Evolutionary conservation across 371 early-diverging fungal species (phyloP).

Genomic region (Cokeromyces recurvatus): DNA sequence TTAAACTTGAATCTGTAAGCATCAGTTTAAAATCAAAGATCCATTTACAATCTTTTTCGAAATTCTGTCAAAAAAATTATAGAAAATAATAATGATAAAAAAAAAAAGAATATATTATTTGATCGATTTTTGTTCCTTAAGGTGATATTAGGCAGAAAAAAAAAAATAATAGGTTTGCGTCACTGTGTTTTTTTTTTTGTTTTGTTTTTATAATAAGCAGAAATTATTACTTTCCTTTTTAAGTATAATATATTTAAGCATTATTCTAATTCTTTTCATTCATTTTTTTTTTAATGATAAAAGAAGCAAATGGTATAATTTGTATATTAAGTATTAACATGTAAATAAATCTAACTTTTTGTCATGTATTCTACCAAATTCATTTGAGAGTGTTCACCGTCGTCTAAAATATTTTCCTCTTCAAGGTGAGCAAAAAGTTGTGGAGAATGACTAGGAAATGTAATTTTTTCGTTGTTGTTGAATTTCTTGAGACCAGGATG

Average conservation of each 20-base stretch:
- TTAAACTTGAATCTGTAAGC: constrained; percentile 48
- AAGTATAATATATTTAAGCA: no score
- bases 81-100: constrained; percentile 1
- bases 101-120: background rate
- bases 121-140: no score
- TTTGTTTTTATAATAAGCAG: no score
- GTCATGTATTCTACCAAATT: constrained; percentile 14
- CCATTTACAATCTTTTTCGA: constrained; percentile 13
- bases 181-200: no score
- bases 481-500: background rate
- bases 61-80: background rate
- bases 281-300: no score
- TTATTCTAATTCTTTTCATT: no score
- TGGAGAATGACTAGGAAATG: background rate
- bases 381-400: constrained; percentile 19
- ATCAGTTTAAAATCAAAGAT: constrained; percentile 18
- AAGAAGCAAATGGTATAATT: no score
- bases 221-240: no score
- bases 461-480: background rate
- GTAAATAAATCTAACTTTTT: constrained; percentile 1
- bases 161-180: no score
- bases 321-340: no score
- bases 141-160: no score
- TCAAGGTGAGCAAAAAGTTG: constrained; percentile 5
- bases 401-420: constrained; percentile 14